These are phyloP conservation scores for Pouteria glomerata DNA, from an alignment of 148 eudicot species.

Conservation along the genomic window DNA sequence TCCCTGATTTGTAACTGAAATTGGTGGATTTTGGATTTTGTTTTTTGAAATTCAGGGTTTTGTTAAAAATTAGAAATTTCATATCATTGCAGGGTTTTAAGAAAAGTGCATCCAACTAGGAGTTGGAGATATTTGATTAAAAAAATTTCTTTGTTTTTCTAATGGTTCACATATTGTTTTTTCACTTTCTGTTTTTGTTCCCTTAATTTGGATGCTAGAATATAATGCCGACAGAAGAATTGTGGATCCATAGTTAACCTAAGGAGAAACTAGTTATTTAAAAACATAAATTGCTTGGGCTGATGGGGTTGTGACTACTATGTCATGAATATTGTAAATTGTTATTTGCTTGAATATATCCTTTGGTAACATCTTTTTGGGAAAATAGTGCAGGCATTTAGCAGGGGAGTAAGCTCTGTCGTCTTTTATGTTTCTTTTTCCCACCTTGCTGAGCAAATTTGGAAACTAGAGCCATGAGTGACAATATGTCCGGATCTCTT, in stretches of 20 bases:
- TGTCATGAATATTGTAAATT: background rate
- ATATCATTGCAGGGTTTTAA: background rate
- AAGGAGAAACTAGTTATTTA: background rate
- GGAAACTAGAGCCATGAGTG: slow-evolving; percentile 39
- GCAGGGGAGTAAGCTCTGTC: slow-evolving; percentile 9
- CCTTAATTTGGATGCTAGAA: background rate
- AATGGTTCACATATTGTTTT: background rate
- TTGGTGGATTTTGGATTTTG: background rate
- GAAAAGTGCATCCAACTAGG: background rate
- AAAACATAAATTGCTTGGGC: background rate
- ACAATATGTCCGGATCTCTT: slow-evolving; percentile 52
- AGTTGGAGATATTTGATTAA: background rate
- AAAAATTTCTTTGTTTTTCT: background rate
- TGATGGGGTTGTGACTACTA: background rate
- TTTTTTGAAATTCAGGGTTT: background rate
- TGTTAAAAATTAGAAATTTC: background rate
- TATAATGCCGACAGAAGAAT: background rate
- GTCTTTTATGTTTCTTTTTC: slow-evolving; percentile 18
- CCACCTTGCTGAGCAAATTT: slow-evolving; percentile 25
- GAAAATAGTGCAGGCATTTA: slow-evolving; percentile 24
- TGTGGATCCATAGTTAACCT: background rate
- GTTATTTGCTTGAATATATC: background rate
- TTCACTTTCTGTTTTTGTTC: background rate
- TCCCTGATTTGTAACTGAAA: background rate
- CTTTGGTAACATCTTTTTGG: background rate